Evolutionary conservation across 805 yeast genomes (phyloP).

Genomic region (Suhomyces canberraensis): DNA sequence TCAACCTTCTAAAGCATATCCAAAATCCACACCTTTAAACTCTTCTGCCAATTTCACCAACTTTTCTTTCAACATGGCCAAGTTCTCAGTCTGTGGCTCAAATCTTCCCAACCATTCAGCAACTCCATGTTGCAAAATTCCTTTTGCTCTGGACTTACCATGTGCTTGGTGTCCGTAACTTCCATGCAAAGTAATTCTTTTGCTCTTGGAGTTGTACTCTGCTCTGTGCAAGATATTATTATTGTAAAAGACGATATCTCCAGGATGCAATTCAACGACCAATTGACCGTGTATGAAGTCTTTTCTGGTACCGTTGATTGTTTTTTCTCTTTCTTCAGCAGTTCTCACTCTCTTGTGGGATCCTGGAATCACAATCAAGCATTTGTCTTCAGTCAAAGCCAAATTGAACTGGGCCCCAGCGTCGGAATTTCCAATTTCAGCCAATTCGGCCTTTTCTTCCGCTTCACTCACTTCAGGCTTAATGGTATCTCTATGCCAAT

Average conservation of each 20-base stretch:
- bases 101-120: constrained; percentile 44
- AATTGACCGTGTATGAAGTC: constrained; percentile 39
- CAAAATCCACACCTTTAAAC: constrained; percentile 31
- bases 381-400: constrained; percentile 45
- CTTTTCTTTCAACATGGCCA: constrained; percentile 26
- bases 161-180: constrained; percentile 44
- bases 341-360: constrained; percentile 47
- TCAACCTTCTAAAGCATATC: constrained; percentile 38
- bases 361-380: constrained; percentile 48
- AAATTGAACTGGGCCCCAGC: constrained; percentile 52
- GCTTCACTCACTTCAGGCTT: constrained; percentile 44
- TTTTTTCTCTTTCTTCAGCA: constrained; percentile 40
- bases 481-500: constrained; percentile 53
- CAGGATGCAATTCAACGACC: constrained; percentile 42
- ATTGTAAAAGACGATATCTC: constrained; percentile 50
- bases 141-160: constrained; percentile 44
- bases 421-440: constrained; percentile 31
- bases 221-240: constrained; percentile 50
- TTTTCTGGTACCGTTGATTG: constrained; percentile 30
- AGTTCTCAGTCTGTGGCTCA: constrained; percentile 26
- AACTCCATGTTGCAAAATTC: constrained; percentile 54
- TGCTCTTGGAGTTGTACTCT: constrained; percentile 33
- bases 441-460: constrained; percentile 41
- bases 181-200: constrained; percentile 48
- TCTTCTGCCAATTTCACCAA: constrained; percentile 27